Evolutionary conservation across 2,329 filamentous ascomycete genomes (phyloP).

Genomic region (Peltaster fructicola): DNA sequence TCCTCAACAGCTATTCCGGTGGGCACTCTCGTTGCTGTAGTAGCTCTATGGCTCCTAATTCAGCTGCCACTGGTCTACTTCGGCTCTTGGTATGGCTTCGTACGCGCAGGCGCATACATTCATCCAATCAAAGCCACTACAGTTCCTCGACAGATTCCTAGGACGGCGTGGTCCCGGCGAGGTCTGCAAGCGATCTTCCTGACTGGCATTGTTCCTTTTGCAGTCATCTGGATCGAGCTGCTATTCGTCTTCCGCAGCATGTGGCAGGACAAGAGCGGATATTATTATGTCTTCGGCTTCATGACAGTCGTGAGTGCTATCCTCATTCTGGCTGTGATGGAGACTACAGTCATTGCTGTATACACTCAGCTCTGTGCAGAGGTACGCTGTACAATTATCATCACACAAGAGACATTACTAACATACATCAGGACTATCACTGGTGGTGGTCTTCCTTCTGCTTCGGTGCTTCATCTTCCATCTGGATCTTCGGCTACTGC

Average conservation of each 20-base stretch:
- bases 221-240: constrained; percentile 74
- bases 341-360: constrained; percentile 67
- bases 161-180: constrained; percentile 57
- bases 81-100: constrained; percentile 62
- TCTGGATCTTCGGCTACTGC: constrained; percentile 73
- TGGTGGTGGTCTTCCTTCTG: constrained; percentile 90
- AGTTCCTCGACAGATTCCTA: constrained; percentile 56
- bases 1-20: constrained; percentile 79
- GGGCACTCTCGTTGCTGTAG: constrained; percentile 53
- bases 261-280: constrained; percentile 81
- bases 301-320: constrained; percentile 56
- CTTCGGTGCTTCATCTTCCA: constrained; percentile 54
- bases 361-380: constrained; percentile 71
- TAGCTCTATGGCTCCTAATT: constrained; percentile 67
- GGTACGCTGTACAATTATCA: constrained; percentile 22
- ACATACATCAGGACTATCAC: constrained; percentile 46
- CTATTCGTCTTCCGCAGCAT: constrained; percentile 74
- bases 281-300: constrained; percentile 86
- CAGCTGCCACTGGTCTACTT: constrained; percentile 71
- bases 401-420: constrained; percentile 3
- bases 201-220: constrained; percentile 65
- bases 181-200: constrained; percentile 47
- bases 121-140: constrained; percentile 63
- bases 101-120: constrained; percentile 50
- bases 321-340: constrained; percentile 57